Evolutionary conservation across 768 basidiomycete species (phyloP), one percentile per base, ranked within the genome.

Genomic region (Pisolithus microcarpus): DNA sequence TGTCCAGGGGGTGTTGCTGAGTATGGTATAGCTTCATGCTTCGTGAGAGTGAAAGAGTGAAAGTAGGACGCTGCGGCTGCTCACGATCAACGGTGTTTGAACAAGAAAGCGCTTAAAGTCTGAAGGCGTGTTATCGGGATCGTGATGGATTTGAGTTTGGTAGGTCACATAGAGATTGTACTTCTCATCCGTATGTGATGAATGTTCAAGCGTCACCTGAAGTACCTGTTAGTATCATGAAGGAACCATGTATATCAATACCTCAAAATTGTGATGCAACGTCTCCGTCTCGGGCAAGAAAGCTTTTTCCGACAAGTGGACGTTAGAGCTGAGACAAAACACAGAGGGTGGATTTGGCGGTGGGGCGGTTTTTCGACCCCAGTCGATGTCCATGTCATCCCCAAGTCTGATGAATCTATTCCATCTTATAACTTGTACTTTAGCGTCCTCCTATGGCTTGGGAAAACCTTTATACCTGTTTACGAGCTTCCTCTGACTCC

Each of bases 71-170:
- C 38, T 34, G 5, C 16, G 16, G 9, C 23, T 23, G 66, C 80
- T 51, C 56, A 92, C 91, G 40, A 72, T 58, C 7, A 97, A 72
- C 1, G 92, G 90, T 7, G 84, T 80, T 7, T 85, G 75, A 8
- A 93, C 87, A 2, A 98, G 75, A 63, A 98, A 98, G 2, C 78
- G 65, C 50, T 68, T 70, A 63, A 95, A 95, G 1, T 77, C 73
- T 4, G 55, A 53, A 31, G 74, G 72, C 1, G 68, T 72, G 28
- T 76, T 80, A 2, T 75, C 67, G 1, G 64, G 56, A 42, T 96
- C 92, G 38, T 80, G 70, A 63, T 98, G 95, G 21, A 96, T 81
- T 6, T 81, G 72, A 28, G 64, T 65, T 64, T 93, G 95, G 65
- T 98, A 98, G 52, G 75, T 75, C 60, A 77, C 65, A 61, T 77